A percentile compares a stretch with the other conserved stretches of the same genome.
Evolutionary conservation across 2,329 filamentous ascomycete species (phyloP).

Genomic region (Monilinia fructicola): DNA sequence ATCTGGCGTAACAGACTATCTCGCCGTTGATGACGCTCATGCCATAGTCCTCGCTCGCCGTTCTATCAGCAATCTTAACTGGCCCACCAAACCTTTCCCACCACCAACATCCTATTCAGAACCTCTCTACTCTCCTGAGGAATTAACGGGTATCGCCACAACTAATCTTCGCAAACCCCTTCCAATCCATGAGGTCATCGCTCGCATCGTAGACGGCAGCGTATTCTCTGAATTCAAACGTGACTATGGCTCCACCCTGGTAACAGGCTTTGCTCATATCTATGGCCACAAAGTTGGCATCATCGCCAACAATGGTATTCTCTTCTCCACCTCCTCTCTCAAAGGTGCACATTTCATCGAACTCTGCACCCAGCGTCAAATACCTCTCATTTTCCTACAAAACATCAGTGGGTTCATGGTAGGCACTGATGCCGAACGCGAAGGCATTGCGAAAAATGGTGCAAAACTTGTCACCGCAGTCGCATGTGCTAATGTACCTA

Average conservation of each 20-base stretch:
- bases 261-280: constrained; percentile 88
- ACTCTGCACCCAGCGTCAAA: constrained; percentile 83
- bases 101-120: constrained; percentile 59
- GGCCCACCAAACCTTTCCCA: constrained; percentile 56
- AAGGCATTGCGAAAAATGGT: constrained; percentile 96
- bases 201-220: constrained; percentile 86
- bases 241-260: constrained; percentile 82
- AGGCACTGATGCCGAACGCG: constrained; percentile 83
- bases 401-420: constrained; percentile 99
- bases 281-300: constrained; percentile 91
- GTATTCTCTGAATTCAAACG: constrained; percentile 94
- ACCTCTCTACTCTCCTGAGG: constrained; percentile 74
- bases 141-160: constrained; percentile 84
- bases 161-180: constrained; percentile 86
- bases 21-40: constrained; percentile 91
- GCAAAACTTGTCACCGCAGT: constrained; percentile 96
- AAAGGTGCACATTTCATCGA: constrained; percentile 98
- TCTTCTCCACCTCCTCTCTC: constrained; percentile 83
- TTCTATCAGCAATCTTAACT: constrained; percentile 87
- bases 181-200: constrained; percentile 85
- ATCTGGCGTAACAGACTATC: constrained; percentile 91
- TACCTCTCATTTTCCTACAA: constrained; percentile 90
- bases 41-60: constrained; percentile 82
- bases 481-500: constrained; percentile 89
- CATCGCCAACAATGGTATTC: constrained; percentile 91